Percentiles rank a stretch among this genome's conserved stretches.
phyloP scores from a whole-genome alignment of 2,329 filamentous ascomycete species.

The Penicillium sp. region DNA sequence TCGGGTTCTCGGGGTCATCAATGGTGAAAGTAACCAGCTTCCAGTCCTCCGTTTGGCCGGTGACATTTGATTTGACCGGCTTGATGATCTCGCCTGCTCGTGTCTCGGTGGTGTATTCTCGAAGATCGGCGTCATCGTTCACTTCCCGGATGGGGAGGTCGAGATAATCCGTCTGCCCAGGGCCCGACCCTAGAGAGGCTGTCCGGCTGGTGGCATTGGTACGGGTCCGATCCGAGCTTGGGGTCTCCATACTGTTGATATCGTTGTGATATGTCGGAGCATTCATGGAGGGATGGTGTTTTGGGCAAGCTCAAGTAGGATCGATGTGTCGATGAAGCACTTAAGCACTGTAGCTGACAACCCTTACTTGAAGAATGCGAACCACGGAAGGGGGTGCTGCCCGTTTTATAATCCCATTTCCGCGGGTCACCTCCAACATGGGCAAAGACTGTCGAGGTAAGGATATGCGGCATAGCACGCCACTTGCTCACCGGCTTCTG shows the following conservation, averaged over 20 bases:
- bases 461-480: too few species aligned
- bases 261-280: not conserved
- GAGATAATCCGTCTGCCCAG: conserved; percentile 41
- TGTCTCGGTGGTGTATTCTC: conserved; percentile 66
- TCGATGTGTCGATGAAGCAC: too few species aligned
- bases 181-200: conserved; percentile 22
- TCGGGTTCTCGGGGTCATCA: conserved; percentile 73
- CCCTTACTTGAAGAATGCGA: not conserved
- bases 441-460: too few species aligned
- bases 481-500: too few species aligned
- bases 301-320: too few species aligned
- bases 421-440: too few species aligned
- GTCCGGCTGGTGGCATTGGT: conserved; percentile 24
- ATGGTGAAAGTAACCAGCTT: conserved; percentile 69
- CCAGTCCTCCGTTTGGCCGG: conserved; percentile 52
- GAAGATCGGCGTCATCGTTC: conserved; percentile 58
- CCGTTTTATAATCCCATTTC: conserved; percentile 16
- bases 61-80: conserved; percentile 54
- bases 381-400: not conserved
- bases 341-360: conserved; percentile 1
- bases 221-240: conserved; percentile 10
- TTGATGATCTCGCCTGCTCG: conserved; percentile 60
- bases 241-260: conserved; percentile 17
- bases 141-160: conserved; percentile 66
- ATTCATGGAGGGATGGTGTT: conserved; percentile 1